Conservation (phyloP, 495 filamentous ascomycete genomes). For the Cladorrhinum samala region DNA sequence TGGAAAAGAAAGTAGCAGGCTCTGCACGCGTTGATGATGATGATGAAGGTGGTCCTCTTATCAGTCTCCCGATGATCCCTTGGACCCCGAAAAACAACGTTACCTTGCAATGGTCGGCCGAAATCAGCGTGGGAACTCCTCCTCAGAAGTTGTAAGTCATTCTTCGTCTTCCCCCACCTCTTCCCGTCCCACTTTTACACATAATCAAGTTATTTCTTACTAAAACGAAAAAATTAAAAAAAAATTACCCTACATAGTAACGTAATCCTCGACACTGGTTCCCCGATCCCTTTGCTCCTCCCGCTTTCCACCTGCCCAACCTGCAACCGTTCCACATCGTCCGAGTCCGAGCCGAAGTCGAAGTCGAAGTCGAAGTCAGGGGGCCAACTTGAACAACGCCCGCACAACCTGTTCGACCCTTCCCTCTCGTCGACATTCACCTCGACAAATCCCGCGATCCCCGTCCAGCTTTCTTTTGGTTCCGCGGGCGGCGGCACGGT, state of each 20-base stretch:
- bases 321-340: too few species aligned
- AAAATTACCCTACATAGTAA: conserved; percentile 17
- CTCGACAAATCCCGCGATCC: conserved; percentile 2
- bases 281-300: conserved; percentile 17
- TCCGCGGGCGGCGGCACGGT: conserved; percentile 17
- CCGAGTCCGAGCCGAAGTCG: too few species aligned
- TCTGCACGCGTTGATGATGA: not conserved
- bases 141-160: conserved; percentile 21
- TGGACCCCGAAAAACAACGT: conserved; percentile 2
- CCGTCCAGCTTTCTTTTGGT: conserved; percentile 5
- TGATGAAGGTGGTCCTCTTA: not conserved
- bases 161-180: not conserved
- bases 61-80: conserved; percentile 12
- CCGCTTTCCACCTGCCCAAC: conserved; percentile 19
- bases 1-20: too few species aligned
- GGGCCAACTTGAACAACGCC: too few species aligned
- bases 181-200: not conserved
- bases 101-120: conserved; percentile 21
- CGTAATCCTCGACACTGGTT: conserved; percentile 25
- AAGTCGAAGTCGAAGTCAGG: too few species aligned
- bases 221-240: too few species aligned
- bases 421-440: conserved; percentile 16
- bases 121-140: conserved; percentile 21
- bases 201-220: too few species aligned
- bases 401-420: conserved; percentile 13